Base-by-base conservation (phyloP, 2,329 filamentous ascomycete genomes). In the Cytospora leucostoma region DNA sequence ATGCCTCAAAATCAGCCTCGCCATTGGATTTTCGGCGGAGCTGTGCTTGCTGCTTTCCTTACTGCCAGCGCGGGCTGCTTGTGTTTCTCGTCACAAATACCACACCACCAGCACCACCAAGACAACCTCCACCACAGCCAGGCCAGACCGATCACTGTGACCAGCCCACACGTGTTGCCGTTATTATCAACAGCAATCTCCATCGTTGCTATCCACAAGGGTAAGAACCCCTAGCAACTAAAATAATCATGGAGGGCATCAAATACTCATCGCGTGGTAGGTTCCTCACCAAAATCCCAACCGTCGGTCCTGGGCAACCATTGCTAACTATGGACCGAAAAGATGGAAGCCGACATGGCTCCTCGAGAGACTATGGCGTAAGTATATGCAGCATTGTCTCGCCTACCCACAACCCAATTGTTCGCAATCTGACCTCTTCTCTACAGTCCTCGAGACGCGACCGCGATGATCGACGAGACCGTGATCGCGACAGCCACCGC, bases 231-330 rank as follows among this genome's bases (percentile, higher is more conserved):
- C 37, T 35, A 37, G 3, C 7, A 38, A 47, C 38, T 44, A 7
- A 47, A 47, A 8, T 12, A 69, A 86, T 66, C 65, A 95, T 95
- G 91, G 94, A 94, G 89, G 91, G 90, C 74, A 91, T 94, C 76
- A 89, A 82, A 76, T 94, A 93, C 77, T 87, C 87, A 73, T 87
- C 89, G 71, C 86, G 91, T 86, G 90, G 91, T 91, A 81, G 40
- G 65, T 70, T 68, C 67, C 71, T 70, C 70, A 68, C 64, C 50
- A 61, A 54, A 35, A 50, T 54, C 65, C 35, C 27, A 53, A 34
- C 38, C 19, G 44, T 40, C 27, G 52, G 47, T 49, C 40, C 19
- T 40, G 57, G 59, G 56, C 67, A 76, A 70, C 62, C 68, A 65
- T 69, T 69, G 35, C 65, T 68, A 61, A 67, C 68, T 54, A 69